These are phyloP conservation scores for Phytophthora sansomeana DNA, from an alignment of 352 stramenopile genomes.

Conservation along the genomic window DNA sequence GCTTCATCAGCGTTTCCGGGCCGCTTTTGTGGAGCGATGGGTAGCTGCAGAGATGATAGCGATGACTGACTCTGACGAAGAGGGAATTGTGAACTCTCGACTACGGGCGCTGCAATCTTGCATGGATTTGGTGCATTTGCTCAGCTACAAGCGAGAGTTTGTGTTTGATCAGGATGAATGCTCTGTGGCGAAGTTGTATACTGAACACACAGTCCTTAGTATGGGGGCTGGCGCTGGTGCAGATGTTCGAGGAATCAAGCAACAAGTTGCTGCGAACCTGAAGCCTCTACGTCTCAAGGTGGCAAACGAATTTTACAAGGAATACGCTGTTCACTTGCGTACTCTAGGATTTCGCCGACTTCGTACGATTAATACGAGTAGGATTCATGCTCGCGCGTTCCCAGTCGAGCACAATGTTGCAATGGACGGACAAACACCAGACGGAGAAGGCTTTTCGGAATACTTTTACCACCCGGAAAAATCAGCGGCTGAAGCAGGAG, in stretches of 20 bases:
- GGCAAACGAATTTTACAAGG: slow-evolving; percentile 72
- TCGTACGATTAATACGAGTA: slow-evolving; percentile 39
- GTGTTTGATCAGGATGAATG: slow-evolving; percentile 79
- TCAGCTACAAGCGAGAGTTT: slow-evolving; percentile 90
- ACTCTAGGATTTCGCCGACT: slow-evolving; percentile 75
- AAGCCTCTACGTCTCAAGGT: slow-evolving; percentile 75
- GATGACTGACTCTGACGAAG: slow-evolving; percentile 52
- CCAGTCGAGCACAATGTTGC: slow-evolving; percentile 17
- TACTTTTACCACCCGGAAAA: slow-evolving; percentile 72
- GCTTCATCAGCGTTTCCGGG: slow-evolving; percentile 76
- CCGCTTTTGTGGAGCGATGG: slow-evolving; percentile 83
- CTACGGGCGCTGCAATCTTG: slow-evolving; percentile 71
- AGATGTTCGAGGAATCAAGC: slow-evolving; percentile 69
- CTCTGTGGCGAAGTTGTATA: slow-evolving; percentile 78
- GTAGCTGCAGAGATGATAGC: slow-evolving; percentile 53
- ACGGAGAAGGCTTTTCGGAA: slow-evolving; percentile 66
- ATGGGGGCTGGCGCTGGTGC: slow-evolving; percentile 74
- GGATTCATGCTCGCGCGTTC: slow-evolving; percentile 34
- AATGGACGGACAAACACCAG: slow-evolving; percentile 38
- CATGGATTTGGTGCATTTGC: slow-evolving; percentile 85
- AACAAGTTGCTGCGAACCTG: slow-evolving; percentile 78
- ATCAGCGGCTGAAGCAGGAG: slow-evolving; percentile 39
- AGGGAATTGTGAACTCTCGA: slow-evolving; percentile 51
- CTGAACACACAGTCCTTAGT: slow-evolving; percentile 74
- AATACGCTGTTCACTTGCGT: slow-evolving; percentile 69